Percentiles rank a stretch among this genome's conserved stretches.
These are phyloP conservation scores for peach (Prunus persica) DNA, from an alignment of 306 rosid genomes.

Conservation along the genomic window Prunus_persica_NCBIv2 NC_034016.1:18514501-18515000, in stretches of 20 bases:
- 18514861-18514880: slow-evolving; percentile 21
- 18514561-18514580: neutral
- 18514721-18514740: slow-evolving; percentile 60
- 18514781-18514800: slow-evolving; percentile 80
- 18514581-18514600: neutral
- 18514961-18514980: slow-evolving; percentile 89
- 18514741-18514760: slow-evolving; percentile 56
- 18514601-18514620: neutral
- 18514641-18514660: neutral
- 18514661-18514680: neutral
- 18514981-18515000: slow-evolving; percentile 75
- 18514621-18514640: neutral
- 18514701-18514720: slow-evolving; percentile 80
- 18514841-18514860: slow-evolving; percentile 40
- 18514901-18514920: slow-evolving; percentile 1
- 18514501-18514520: neutral
- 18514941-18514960: slow-evolving; percentile 81
- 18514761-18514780: slow-evolving; percentile 82
- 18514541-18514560: neutral
- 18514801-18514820: slow-evolving; percentile 58
- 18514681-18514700: slow-evolving; percentile 24
- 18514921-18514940: slow-evolving; percentile 67
- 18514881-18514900: slow-evolving; percentile 10
- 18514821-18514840: slow-evolving; percentile 68
- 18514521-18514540: neutral